Evolutionary conservation across 108 stramenopile genomes (phyloP).

Genomic region (Cyclotella baltica): DNA sequence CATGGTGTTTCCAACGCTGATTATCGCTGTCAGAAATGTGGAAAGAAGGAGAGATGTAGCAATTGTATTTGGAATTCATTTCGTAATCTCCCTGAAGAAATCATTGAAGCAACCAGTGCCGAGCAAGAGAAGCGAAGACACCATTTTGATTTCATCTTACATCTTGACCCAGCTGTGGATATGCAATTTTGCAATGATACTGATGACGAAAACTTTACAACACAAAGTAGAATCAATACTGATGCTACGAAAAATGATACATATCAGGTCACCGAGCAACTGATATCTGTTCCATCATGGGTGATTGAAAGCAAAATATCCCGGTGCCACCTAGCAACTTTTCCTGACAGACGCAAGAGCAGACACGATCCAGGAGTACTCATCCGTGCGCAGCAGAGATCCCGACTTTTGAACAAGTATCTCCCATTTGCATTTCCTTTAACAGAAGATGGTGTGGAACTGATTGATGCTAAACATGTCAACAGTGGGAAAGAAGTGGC

Average conservation of each 20-base stretch:
- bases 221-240: not conserved
- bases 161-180: conserved; percentile 23
- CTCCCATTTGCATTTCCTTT: conserved; percentile 61
- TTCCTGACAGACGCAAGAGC: conserved; percentile 12
- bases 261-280: not conserved
- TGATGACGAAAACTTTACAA: not conserved
- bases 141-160: conserved; percentile 43
- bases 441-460: not conserved
- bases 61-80: conserved; percentile 34
- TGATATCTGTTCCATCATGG: conserved; percentile 32
- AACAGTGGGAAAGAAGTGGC: not conserved
- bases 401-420: conserved; percentile 16
- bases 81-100: conserved; percentile 41
- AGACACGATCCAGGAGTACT: conserved; percentile 45
- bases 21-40: conserved; percentile 9
- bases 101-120: conserved; percentile 13
- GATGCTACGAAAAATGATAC: not conserved
- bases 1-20: not conserved
- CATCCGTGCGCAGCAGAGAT: conserved; percentile 50
- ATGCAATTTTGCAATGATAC: not conserved
- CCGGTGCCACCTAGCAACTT: conserved; percentile 24
- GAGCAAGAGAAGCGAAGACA: not conserved
- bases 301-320: conserved; percentile 8
- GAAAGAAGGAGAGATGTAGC: not conserved
- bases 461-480: not conserved